phyloP scores from a whole-genome alignment of 805 yeast species.

The Yarrowia sp. region DNA sequence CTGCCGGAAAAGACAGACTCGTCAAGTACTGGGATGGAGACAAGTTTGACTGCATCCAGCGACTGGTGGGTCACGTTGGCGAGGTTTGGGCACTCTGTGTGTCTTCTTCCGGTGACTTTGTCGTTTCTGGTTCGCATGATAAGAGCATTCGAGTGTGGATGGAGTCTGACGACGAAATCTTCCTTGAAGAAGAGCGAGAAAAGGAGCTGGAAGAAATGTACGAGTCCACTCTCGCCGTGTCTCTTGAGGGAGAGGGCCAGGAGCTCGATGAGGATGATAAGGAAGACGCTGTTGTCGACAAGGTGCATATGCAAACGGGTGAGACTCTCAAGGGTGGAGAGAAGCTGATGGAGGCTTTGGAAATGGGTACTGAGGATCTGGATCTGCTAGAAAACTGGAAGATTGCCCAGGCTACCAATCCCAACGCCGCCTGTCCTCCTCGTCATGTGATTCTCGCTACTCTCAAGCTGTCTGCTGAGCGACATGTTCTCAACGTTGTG shows the following conservation, averaged over 20 bases:
- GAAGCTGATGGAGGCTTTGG: constrained; percentile 85
- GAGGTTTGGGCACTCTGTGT: constrained; percentile 94
- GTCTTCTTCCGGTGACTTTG: constrained; percentile 60
- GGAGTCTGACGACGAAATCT: constrained; percentile 92
- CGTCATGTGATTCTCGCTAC: constrained; percentile 74
- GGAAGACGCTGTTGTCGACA: constrained; percentile 42
- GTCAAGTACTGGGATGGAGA: constrained; percentile 98
- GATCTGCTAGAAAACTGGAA: constrained; percentile 52
- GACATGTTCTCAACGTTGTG: constrained; percentile 71
- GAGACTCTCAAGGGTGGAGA: constrained; percentile 96
- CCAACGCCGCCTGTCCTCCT: constrained; percentile 52
- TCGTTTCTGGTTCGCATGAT: constrained; percentile 86
- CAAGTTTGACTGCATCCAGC: constrained; percentile 90
- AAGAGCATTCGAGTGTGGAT: constrained; percentile 91
- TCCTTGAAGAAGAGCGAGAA: constrained; percentile 93
- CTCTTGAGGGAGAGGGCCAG: constrained; percentile 58
- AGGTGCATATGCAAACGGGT: constrained; percentile 75
- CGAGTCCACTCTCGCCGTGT: constrained; percentile 71
- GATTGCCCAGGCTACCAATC: constrained; percentile 44
- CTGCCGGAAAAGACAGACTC: constrained; percentile 82
- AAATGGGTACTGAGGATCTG: constrained; percentile 70
- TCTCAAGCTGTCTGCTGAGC: constrained; percentile 64
- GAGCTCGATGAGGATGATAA: constrained; percentile 41
- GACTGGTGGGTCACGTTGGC: constrained; percentile 77
- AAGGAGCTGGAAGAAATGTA: constrained; percentile 90